Evolutionary conservation across 805 yeast genomes (phyloP), one percentile per base, ranked within the genome.

Genomic region (Starmerella geochares): DNA sequence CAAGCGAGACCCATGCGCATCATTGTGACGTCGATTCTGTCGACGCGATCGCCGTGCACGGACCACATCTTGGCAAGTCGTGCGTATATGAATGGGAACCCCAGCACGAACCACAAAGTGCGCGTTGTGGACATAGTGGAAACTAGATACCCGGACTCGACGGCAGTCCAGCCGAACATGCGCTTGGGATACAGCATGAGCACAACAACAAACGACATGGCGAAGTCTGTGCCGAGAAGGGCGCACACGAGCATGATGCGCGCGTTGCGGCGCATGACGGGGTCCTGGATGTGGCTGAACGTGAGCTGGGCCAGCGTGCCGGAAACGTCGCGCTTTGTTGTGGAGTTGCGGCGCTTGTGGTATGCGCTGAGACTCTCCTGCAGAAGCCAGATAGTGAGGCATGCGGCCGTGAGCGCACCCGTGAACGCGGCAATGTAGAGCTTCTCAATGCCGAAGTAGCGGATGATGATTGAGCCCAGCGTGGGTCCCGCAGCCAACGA

Each of bases 151-250:
- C 67, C 67, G 2, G 58, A 37, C 50, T 64, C 63, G 7, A 64
- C 54, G 9, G 65, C 65, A 2, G 66, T 54, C 67, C 67, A 64
- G 14, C 56, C 56, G 47, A 63, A 64, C 47, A 46, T 39, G 43
- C 58, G 55, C 49, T 61, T 60, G 17, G 66, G 63, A 39, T 60
- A 64, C 19, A 63, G 52, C 23, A 61, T 24, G 29, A 59, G 42
- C 13, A 60, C 53, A 10, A 48, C 43, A 17, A 51, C 20, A 19
- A 58, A 51, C 19, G 57, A 40, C 33, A 48, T 44, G 38, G 47
- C 48, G 36, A 57, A 49, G 40, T 54, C 60, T 10, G 50, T 46
- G 35, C 58, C 60, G 14, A 57, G 29, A 11, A 57, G 19, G 3
- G 60, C 48, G 36, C 58, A 50, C 16, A 49, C 42, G 2, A 55